Evolutionary conservation across 352 stramenopile genomes (phyloP), one percentile per base, ranked within the genome.

Genomic region (Stramenopiles sp.): DNA sequence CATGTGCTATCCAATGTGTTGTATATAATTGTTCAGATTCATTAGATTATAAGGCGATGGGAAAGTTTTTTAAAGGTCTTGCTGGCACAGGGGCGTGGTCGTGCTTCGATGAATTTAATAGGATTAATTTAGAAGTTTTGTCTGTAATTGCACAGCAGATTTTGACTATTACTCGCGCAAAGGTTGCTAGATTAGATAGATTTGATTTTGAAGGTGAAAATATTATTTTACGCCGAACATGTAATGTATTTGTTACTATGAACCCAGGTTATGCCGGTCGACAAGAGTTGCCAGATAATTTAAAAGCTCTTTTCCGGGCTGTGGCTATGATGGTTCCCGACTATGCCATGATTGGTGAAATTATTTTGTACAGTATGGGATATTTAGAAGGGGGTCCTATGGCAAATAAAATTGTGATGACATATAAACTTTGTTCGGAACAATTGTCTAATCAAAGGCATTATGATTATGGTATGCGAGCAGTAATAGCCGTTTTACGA

Each of bases 251-350:
- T 81, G 96, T 97, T 83, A 97, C 92, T 0, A 97, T 97, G 92
- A 97, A 97, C 82, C 92, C 92, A 1, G 87, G 87, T 0, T 98
- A 98, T 81, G 93, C 93, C 23, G 93, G 93, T 7, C 90, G 93
- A 1, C 95, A 91, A 0, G 93, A 97, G 78, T 84, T 98, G 6
- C 93, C 93, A 0, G 93, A 98, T 82, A 98, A 96, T 20, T 85
- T 98, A 1, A 93, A 96, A 33, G 93, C 93, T 4, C 81, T 98
- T 0, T 97, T 98, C 79, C 89, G 93, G 29, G 93, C 93, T 0
- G 93, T 98, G 27, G 93, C 93, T 0, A 98, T 98, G 93, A 98
- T 98, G 93, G 92, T 97, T 27, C 92, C 92, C 0, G 92, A 97
- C 82, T 97, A 97, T 80, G 91, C 90, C 0, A 91, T 97, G 81